Percentiles rank a stretch among this genome's conserved stretches.
Conservation (phyloP, 768 basidiomycete species). For the Mrakia blollopis region DNA sequence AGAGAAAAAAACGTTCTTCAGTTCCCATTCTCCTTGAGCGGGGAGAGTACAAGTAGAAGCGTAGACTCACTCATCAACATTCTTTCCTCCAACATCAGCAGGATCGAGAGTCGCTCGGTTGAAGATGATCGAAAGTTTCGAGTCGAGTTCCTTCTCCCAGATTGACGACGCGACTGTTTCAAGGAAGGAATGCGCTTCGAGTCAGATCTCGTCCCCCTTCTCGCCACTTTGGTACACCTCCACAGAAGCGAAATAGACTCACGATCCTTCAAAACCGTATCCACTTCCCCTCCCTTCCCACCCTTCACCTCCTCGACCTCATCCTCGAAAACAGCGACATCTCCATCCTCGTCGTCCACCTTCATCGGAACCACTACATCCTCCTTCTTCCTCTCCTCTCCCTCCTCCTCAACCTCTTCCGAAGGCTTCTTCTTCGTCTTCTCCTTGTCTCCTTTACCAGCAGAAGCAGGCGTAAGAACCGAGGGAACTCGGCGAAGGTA, state of each 20-base stretch:
- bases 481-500: conserved; percentile 58
- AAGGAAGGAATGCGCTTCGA: background rate
- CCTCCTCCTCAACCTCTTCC: conserved; percentile 36
- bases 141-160: conserved; percentile 85
- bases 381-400: conserved; percentile 38
- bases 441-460: background rate
- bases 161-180: conserved; percentile 15
- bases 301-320: background rate
- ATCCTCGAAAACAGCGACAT: background rate
- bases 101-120: conserved; percentile 76
- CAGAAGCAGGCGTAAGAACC: background rate
- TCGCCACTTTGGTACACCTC: background rate
- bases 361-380: conserved; percentile 38
- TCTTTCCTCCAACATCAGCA: conserved; percentile 81
- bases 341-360: conserved; percentile 6
- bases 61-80: conserved; percentile 70
- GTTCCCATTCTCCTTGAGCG: background rate
- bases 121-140: conserved; percentile 68
- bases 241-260: background rate
- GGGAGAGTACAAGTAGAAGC: background rate
- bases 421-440: conserved; percentile 44
- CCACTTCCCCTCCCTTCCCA: conserved; percentile 31
- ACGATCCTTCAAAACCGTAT: conserved; percentile 16
- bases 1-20: conserved; percentile 33
- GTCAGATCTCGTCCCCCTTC: background rate